Evolutionary conservation across 257 asterid species (phyloP), one percentile per base, ranked within the genome.

Genomic region (Solanum boliviense): DNA sequence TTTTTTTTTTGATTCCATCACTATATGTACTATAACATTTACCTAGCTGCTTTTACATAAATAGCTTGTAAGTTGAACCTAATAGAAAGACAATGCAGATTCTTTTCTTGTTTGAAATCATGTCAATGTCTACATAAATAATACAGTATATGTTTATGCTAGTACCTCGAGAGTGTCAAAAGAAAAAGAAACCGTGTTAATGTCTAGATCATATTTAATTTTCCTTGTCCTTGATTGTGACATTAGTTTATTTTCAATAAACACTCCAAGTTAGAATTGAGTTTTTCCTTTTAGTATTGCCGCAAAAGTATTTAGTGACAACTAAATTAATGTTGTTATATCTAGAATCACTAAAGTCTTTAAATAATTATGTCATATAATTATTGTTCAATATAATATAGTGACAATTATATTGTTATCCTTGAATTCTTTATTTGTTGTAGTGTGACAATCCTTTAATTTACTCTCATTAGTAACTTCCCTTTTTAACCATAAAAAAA

Each of bases 301-400:
- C 21, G 8, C 8, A 52, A 48, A 48, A 52, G 65, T 56, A 56
- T 58, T 58, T 58, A 58, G 1, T 1, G 2, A 8, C 5, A 58
- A 58, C 4, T 20, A 58, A 20, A 7, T 56, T 7, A 56, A 58
- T 58, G 25, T 58, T 21, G 9, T 58, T 58, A 21, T 58, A 58
- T 21, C 2, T 0, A 4, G 0, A 6, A 18, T n/a, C 1, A 2
- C 2, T 62, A 0, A 62, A 62, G 16, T 62, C 7, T 62, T 62
- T 62, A n/a, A 58, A 58, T 58, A 58, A 7, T 20, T 7, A 58
- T 58, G 10, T 58, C n/a, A 20, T 3, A 58, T 58, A 7, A 58
- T 58, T 58, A 21, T 58, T 7, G 5, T 1, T 21, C 23, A 56
- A 56, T 20, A 56, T 56, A 58, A 21, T 58, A 58, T 58, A 20